Base-by-base conservation (phyloP, 2,329 filamentous ascomycete genomes). In the Ceratocystis cubensis region DNA sequence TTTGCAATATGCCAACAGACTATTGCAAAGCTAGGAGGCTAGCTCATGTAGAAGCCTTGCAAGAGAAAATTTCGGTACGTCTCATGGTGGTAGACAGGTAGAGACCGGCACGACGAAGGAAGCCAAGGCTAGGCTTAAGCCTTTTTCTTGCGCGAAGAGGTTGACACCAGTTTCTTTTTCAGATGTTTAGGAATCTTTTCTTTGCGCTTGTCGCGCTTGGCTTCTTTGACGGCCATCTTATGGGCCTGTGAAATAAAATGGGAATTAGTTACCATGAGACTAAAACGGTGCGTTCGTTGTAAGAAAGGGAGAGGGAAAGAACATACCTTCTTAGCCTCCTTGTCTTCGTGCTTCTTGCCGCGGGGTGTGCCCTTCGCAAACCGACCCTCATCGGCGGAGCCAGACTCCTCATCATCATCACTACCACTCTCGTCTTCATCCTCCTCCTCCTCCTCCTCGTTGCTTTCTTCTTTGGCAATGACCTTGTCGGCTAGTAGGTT, bases 141-240 rank as follows among this genome's bases (percentile, higher is more conserved):
- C 28, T 83, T 87, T 78, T 88, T 88, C 72, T 82, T 84, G 70
- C 84, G 79, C 66, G 84, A 80, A 17, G 81, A 80, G 69, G 79
- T 79, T 66, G 81, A 82, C 30, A 96, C 84, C 67, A 96, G 76
- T 74, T 88, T 89, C 80, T 96, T 97, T 82, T 99, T 99, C 44
- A 96, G 70, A 74, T 95, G 86, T 78, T 99, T 99, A 0, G 94
- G 93, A 77, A 99, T 96, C 80, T 99, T 99, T 3, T 89, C 88
- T 75, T 93, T 90, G 68, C 94, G 81, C 79, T 95, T 91, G 75
- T 96, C 92, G 45, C 91, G 86, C 79, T 96, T 96, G 72, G 92
- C 93, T 73, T 96, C 93, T 78, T 97, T 99, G 71, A 96, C 88
- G 1, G 88, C 87, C 74, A 85, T 84, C 75, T 99, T 99, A 75